Base-by-base conservation (phyloP, 176 grass and related monocot species). In the Chloris gayana region DNA sequence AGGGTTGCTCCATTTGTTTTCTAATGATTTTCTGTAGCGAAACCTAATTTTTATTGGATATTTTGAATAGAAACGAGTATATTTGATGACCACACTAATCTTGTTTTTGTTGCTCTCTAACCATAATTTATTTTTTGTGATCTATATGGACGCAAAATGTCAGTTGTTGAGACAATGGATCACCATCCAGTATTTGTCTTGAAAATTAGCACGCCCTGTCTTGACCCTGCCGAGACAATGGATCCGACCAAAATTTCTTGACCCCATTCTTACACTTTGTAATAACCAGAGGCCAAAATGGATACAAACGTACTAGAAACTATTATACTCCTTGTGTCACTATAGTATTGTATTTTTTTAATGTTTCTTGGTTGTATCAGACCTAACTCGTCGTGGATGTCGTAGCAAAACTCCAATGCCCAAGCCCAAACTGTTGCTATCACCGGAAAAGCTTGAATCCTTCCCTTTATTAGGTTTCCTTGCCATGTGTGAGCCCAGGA, bases 401-500 rank as follows among this genome's bases (percentile, higher is more conserved):
- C 26, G 21, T 12, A 58, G 56, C 78, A 72, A 78, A 46, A 8
- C 49, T 79, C 75, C 81, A 80, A 60, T 25, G 56, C n/a, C 8
- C 22, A n/a, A 56, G 51, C 3, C 33, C 3, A 9, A 69, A n/a
- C 69, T 38, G 3, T 56, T 80, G 86, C 69, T 54, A 33, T 84
- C 81, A 35, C 32, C 53, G 11, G 38, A 84, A 84, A 84, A 58
- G 56, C 70, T 31, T 65, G 6, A 5, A 5, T 6, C 2, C 35
- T 37, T 8, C 0, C 39, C 75, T 84, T 84, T 80, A 78, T 49
- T 83, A 78, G 79, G 80, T 44, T 65, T 41, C 26, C 14, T 37
- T 14, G 73, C 58, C 81, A 69, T 56, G 69, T 80, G 86, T 80
- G 74, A 25, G 13, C 77, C 49, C 82, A 6, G 35, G 37, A 41